Evolutionary conservation across 2,329 filamentous ascomycete genomes (phyloP).

Genomic region (Nigrograna mackinnonii): DNA sequence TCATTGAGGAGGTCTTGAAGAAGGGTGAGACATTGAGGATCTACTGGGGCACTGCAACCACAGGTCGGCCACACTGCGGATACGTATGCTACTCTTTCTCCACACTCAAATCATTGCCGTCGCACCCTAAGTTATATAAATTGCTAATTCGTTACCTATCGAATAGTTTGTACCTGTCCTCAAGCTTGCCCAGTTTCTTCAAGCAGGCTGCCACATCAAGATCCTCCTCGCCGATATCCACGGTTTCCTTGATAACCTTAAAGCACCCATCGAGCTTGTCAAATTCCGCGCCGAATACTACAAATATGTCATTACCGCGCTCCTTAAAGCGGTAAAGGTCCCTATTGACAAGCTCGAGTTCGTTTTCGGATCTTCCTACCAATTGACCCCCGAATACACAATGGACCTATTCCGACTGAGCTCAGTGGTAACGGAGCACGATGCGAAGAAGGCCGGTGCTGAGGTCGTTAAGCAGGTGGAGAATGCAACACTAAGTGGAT

Average conservation of each 20-base stretch:
- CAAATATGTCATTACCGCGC: conserved; percentile 70
- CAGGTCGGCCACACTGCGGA: conserved; percentile 84
- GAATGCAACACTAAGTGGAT: conserved; percentile 72
- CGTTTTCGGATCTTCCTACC: conserved; percentile 83
- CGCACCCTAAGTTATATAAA: too few species aligned
- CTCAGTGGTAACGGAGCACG: conserved; percentile 72
- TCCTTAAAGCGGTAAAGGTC: conserved; percentile 78
- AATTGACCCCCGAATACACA: conserved; percentile 68
- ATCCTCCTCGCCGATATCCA: conserved; percentile 69
- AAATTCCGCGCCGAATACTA: conserved; percentile 84
- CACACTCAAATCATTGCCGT: too few species aligned
- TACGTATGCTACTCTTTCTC: too few species aligned
- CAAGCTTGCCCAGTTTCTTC: conserved; percentile 87
- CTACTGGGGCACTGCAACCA: conserved; percentile 89
- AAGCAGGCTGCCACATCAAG: conserved; percentile 80
- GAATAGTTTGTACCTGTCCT: conserved; percentile 78
- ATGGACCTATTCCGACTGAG: conserved; percentile 87
- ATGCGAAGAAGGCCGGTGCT: conserved; percentile 87
- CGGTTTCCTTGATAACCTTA: conserved; percentile 81
- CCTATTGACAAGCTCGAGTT: conserved; percentile 79
- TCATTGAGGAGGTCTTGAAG: conserved; percentile 73
- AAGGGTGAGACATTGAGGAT: conserved; percentile 70
- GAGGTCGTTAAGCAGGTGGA: conserved; percentile 93
- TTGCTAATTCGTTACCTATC: conserved; percentile 9
- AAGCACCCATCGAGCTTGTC: conserved; percentile 87